phyloP scores from a whole-genome alignment of 805 yeast genomes.

The Ogataea saltuana region DNA sequence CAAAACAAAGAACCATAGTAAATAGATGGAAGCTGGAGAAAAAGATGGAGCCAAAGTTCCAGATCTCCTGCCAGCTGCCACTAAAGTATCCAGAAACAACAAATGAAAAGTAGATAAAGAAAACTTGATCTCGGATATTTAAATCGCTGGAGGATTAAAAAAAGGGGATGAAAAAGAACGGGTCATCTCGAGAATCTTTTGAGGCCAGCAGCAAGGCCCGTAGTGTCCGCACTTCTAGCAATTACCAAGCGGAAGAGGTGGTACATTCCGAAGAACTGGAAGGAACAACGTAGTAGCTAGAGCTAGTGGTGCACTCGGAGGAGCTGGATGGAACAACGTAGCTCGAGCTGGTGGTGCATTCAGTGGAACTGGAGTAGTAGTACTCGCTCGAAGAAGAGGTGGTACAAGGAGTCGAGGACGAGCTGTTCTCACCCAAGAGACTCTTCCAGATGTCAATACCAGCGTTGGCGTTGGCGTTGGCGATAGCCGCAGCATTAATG shows the following conservation, averaged over 20 bases:
- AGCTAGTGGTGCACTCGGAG: slow-evolving; percentile 5
- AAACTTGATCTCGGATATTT: not conserved
- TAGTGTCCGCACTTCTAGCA: too few species aligned
- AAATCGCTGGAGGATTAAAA: not conserved
- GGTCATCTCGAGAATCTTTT: too few species aligned
- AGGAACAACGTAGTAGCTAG: not conserved
- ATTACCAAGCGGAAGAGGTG: not conserved
- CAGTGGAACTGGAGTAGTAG: not conserved
- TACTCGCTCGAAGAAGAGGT: slow-evolving; percentile 1
- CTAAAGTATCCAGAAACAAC: too few species aligned
- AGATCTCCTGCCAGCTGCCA: too few species aligned
- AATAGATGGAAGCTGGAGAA: too few species aligned
- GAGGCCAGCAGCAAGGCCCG: too few species aligned
- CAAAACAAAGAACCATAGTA: too few species aligned
- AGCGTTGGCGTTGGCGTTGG: slow-evolving; percentile 17
- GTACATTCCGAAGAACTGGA: not conserved
- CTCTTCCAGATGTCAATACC: slow-evolving; percentile 12
- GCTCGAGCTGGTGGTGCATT: slow-evolving; percentile 4
- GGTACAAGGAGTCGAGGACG: slow-evolving; percentile 7
- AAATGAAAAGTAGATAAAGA: too few species aligned
- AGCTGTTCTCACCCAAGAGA: slow-evolving; percentile 11
- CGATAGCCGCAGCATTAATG: slow-evolving; percentile 14
- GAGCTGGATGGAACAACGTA: not conserved
- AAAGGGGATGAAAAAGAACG: not conserved
- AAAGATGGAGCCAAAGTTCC: too few species aligned